These are phyloP conservation scores for Tympanopsis confertula DNA, from an alignment of 2,329 filamentous ascomycete genomes.

Conservation along the genomic window DNA sequence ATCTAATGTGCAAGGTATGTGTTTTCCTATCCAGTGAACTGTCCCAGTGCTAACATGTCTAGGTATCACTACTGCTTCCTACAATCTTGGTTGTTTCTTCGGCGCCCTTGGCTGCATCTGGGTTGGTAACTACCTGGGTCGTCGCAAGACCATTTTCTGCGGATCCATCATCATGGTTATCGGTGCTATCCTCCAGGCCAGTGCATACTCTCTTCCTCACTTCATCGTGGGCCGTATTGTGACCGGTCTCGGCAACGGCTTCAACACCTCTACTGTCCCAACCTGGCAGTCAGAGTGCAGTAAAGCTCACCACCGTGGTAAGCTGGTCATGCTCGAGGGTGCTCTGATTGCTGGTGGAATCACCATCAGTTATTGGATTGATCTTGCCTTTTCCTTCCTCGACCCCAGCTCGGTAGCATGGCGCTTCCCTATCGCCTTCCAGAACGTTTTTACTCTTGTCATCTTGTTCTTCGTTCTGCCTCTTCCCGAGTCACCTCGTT, in stretches of 20 bases:
- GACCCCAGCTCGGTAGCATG: slow-evolving; percentile 32
- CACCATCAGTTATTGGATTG: slow-evolving; percentile 34
- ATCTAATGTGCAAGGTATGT: slow-evolving; percentile 14
- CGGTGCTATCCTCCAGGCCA: slow-evolving; percentile 6
- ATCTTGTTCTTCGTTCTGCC: slow-evolving; percentile 27
- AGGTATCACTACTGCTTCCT: neutral
- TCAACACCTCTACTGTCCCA: slow-evolving; percentile 33
- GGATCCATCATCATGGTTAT: neutral
- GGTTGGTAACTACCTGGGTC: neutral
- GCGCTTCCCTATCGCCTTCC: slow-evolving; percentile 42
- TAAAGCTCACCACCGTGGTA: slow-evolving; percentile 26
- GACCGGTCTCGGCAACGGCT: slow-evolving; percentile 22
- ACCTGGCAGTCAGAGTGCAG: slow-evolving; percentile 34
- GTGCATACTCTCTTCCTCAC: slow-evolving; percentile 8
- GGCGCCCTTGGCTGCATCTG: neutral
- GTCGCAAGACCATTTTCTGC: neutral
- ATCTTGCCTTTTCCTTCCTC: slow-evolving; percentile 20
- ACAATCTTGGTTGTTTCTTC: neutral
- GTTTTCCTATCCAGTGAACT: neutral
- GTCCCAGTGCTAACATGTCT: neutral
- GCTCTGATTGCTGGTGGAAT: slow-evolving; percentile 31
- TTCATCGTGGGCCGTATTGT: slow-evolving; percentile 10
- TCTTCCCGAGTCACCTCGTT: slow-evolving; percentile 33
- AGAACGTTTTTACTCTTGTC: slow-evolving; percentile 29
- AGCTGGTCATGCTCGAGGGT: slow-evolving; percentile 31